Percentiles rank a stretch among this genome's conserved stretches.
phyloP scores from a whole-genome alignment of 2,329 filamentous ascomycete species.

The Fonsecaea nubica region DNA sequence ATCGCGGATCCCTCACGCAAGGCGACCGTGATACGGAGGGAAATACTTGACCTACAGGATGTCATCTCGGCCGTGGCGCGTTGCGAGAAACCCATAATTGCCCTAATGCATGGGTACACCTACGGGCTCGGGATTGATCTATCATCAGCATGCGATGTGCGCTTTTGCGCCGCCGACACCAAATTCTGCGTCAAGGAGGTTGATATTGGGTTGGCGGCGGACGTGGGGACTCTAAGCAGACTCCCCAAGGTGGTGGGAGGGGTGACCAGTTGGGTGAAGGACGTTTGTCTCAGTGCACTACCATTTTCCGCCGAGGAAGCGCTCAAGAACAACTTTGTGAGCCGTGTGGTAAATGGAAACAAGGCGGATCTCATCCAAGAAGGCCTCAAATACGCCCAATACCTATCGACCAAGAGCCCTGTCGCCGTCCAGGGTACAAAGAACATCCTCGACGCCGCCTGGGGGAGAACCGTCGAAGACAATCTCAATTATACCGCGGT shows the following conservation, averaged over 20 bases:
- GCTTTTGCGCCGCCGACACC: conserved; percentile 47
- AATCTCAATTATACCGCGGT: conserved; percentile 84
- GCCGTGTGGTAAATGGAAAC: conserved; percentile 45
- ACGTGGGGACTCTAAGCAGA: conserved; percentile 55
- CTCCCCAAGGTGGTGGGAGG: conserved; percentile 56
- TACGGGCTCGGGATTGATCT: conserved; percentile 79
- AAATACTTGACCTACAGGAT: conserved; percentile 80
- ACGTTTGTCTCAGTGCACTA: conserved; percentile 54
- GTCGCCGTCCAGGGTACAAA: conserved; percentile 88
- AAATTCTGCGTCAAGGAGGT: conserved; percentile 57
- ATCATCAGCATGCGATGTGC: conserved; percentile 51
- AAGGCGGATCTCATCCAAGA: conserved; percentile 69
- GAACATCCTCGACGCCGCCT: conserved; percentile 80
- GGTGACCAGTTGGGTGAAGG: conserved; percentile 55
- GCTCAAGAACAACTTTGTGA: conserved; percentile 52
- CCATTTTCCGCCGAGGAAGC: conserved; percentile 55
- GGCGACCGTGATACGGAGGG: conserved; percentile 66
- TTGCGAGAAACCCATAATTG: conserved; percentile 91
- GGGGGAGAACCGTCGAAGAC: conserved; percentile 78
- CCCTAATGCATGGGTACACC: conserved; percentile 77
- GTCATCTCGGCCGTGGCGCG: conserved; percentile 77
- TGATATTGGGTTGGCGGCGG: conserved; percentile 58
- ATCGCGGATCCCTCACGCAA: conserved; percentile 67
- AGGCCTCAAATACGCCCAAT: conserved; percentile 67
- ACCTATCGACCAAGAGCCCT: conserved; percentile 81